Evolutionary conservation across 163 green algal species (phyloP).

Genomic region (Scenedesmus sp.): DNA sequence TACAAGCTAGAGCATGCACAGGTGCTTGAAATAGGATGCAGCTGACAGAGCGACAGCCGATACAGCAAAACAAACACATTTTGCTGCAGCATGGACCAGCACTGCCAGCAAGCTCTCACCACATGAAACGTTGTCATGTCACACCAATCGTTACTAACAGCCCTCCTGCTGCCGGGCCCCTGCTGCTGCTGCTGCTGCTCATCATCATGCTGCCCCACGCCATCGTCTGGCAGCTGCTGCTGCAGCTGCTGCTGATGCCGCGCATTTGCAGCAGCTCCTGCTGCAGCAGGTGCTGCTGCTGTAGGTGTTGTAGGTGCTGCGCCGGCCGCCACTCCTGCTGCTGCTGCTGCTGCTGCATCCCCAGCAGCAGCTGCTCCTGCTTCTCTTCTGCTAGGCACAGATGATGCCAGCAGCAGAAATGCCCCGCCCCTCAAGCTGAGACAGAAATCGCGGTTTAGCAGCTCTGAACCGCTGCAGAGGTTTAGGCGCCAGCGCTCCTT

Average conservation of each 20-base stretch:
- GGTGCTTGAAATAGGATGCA: too few species aligned
- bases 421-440: background rate
- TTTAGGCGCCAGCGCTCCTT: slow-evolving; percentile 23
- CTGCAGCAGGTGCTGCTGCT: background rate
- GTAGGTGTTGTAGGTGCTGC: background rate
- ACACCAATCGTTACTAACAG: slow-evolving; percentile 12
- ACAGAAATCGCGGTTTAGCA: slow-evolving; percentile 38
- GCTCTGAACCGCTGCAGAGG: slow-evolving; percentile 27
- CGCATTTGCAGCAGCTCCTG: background rate
- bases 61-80: background rate
- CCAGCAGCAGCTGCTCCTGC: background rate
- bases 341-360: background rate
- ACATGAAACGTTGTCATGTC: slow-evolving; percentile 38
- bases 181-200: slow-evolving; percentile 1
- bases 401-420: slow-evolving; percentile 35
- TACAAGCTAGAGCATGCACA: too few species aligned
- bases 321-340: background rate
- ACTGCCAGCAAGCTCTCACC: background rate
- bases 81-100: background rate
- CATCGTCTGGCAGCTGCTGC: background rate
- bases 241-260: slow-evolving; percentile 13
- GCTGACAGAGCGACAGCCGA: too few species aligned
- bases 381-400: background rate
- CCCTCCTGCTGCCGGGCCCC: background rate
- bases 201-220: background rate